Evolutionary conservation across 495 filamentous ascomycete genomes (phyloP).

Genomic region (Penicillium psychrofluorescens): DNA sequence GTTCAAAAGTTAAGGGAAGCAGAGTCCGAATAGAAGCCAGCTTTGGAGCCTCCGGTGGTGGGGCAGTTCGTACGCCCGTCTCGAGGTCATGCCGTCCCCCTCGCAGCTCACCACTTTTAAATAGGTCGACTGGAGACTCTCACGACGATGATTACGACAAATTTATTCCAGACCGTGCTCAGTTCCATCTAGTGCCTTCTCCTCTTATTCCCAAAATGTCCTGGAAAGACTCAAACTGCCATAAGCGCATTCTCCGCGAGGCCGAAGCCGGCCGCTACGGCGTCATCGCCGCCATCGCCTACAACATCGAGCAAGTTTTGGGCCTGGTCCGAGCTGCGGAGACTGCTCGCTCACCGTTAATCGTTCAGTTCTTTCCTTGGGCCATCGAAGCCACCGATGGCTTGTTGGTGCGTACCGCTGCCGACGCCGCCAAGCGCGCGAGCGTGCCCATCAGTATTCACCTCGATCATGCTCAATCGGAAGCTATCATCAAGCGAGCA

Average conservation of each 20-base stretch:
- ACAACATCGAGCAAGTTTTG: constrained; percentile 71
- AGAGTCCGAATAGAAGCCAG: not conserved
- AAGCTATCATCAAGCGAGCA: constrained; percentile 50
- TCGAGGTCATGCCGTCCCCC: not conserved
- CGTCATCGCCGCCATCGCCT: constrained; percentile 64
- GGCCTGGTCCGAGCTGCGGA: constrained; percentile 64
- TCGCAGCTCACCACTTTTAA: not conserved
- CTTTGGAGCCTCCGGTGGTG: not conserved
- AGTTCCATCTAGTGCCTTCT: too few species aligned
- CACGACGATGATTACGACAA: not conserved
- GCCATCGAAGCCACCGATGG: constrained; percentile 56
- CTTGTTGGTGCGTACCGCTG: constrained; percentile 48
- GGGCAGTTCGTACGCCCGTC: not conserved
- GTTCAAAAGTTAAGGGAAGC: not conserved
- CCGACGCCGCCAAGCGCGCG: constrained; percentile 47
- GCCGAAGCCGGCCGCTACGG: constrained; percentile 57
- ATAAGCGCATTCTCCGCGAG: constrained; percentile 47
- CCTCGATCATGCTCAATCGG: constrained; percentile 60
- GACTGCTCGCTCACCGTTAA: constrained; percentile 56
- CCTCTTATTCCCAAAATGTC: not conserved
- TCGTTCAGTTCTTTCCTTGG: constrained; percentile 77
- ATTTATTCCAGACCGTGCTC: not conserved
- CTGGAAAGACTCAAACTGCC: constrained; percentile 12
- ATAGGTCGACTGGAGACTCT: not conserved
- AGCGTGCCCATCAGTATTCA: constrained; percentile 60